Evolutionary conservation across 805 yeast species (phyloP), one percentile per base, ranked within the genome.

Genomic region (Deakozyma indianensis): DNA sequence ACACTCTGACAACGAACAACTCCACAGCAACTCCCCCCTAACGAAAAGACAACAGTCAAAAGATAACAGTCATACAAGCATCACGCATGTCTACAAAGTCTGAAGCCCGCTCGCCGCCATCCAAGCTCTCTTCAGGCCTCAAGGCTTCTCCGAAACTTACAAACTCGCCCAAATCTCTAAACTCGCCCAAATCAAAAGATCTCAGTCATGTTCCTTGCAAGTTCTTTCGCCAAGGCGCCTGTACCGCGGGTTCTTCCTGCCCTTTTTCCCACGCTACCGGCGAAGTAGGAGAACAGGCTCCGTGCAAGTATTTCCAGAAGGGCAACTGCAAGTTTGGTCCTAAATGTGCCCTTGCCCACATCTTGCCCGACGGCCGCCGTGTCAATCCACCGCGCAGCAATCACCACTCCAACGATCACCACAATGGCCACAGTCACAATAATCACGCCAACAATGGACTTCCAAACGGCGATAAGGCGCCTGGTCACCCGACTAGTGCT

Each of bases 291-390:
- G 70, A 70, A 43, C 64, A 64, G 45, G 66, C 68, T 2, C 85
- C 88, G 4, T 90, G 98, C 70, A 88, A 87, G 68, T 90, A 88
- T 63, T 90, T 85, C 62, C 92, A 83, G 56, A 84, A 84, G 58
- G 97, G 97, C n/a, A 86, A 87, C 58, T 90, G 98, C 64, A 87
- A 87, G 64, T 90, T 90, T 62, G 98, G 98, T 3, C 68, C 76
- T 44, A 88, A 87, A 57, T 90, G 98, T 67, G 97, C 96, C 1
- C 73, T 90, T 56, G 95, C 94, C 4, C 98, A 90, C 64, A 73
- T 83, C 47, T 64, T 83, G 35, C 94, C 95, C 0, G 94, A 88
- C 56, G 95, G 96, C 1, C 74, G 86, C n/a, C 68, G 84, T 41
- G 80, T 83, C 18, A 83, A 83, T 56, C 57, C 50, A 2, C 50